Evolutionary conservation across 2,329 filamentous ascomycete genomes (phyloP).

Genomic region (Magnaporthiopsis incrustans): DNA sequence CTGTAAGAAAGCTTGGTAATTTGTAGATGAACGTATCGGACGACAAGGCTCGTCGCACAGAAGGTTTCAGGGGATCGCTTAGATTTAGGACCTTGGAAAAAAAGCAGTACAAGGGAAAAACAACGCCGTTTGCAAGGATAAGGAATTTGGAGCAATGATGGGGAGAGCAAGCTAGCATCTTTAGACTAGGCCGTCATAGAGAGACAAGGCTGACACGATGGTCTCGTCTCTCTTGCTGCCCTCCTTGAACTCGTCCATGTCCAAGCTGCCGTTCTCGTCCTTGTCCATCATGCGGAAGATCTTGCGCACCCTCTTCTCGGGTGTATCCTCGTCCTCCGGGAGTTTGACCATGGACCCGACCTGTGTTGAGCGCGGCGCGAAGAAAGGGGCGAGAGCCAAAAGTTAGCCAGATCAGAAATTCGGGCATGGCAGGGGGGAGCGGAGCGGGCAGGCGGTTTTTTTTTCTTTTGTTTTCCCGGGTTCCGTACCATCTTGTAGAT

Average conservation of each 20-base stretch:
- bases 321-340: slow-evolving; percentile 96
- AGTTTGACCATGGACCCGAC: slow-evolving; percentile 99
- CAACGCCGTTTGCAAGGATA: not conserved
- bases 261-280: slow-evolving; percentile 94
- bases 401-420: not conserved
- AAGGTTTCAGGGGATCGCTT: not conserved
- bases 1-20: too few species aligned
- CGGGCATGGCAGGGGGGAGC: too few species aligned
- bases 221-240: slow-evolving; percentile 98
- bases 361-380: slow-evolving; percentile 34
- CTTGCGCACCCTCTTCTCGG: slow-evolving; percentile 95
- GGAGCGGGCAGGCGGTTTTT: not conserved
- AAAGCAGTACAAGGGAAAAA: not conserved
- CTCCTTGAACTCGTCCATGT: slow-evolving; percentile 98
- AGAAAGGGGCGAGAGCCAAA: slow-evolving; percentile 7
- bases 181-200: slow-evolving; percentile 92
- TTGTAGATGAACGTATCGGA: not conserved
- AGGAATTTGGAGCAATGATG: not conserved
- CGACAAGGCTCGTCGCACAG: not conserved
- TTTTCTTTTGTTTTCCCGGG: too few species aligned
- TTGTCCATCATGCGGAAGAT: slow-evolving; percentile 99
- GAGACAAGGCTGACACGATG: slow-evolving; percentile 90
- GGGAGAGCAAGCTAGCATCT: not conserved
- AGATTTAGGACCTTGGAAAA: not conserved
- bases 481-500: slow-evolving; percentile 96